Base-by-base conservation (phyloP, 345 rosid genomes). In the Balakata baccata region DNA sequence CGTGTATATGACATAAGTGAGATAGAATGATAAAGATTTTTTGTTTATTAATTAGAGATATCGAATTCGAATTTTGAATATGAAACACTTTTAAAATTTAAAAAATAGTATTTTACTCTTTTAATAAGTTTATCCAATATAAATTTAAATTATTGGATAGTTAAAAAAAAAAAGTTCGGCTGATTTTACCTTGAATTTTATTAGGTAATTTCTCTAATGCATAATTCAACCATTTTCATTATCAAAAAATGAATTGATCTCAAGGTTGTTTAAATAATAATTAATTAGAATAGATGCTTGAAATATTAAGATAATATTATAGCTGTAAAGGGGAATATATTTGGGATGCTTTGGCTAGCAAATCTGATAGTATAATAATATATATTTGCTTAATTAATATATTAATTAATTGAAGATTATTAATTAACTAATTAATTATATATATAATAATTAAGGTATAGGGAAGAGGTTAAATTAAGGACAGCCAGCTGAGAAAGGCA, bases 401-500 rank as follows among this genome's bases (percentile, higher is more conserved):
- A 23, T 34, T 34, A 62, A 16, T 16, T 61, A 61, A 61, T 61
- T 25, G 13, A 23, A 0, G 0, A 57, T 6, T 57, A 57, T 57
- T 8, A 57, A 12, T 59, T 60, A 60, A 4, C 45, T 43, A 43
- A 8, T 3, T 41, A 41, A 73, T 56, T n/a, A n/a, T n/a, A n/a
- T n/a, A n/a, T n/a, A n/a, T n/a, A n/a, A 37, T 45, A 52, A 61
- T 47, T 66, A 43, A 73, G n/a, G 61, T 62, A 37, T 41, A 17
- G 71, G 59, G 71, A 66, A 73, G 34, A 68, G 73, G 68, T 73
- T 64, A 78, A 74, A n/a, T n/a, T n/a, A n/a, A 81, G 77, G 93
- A 88, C 89, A 92, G 83, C 20, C 85, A 88, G 85, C 92, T 89
- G 93, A 88, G 89, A 84, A 89, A 86, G 85, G 88, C 93, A 89